These are phyloP conservation scores for Amylocystis lapponica DNA, from an alignment of 768 basidiomycete species.

Conservation along the genomic window DNA sequence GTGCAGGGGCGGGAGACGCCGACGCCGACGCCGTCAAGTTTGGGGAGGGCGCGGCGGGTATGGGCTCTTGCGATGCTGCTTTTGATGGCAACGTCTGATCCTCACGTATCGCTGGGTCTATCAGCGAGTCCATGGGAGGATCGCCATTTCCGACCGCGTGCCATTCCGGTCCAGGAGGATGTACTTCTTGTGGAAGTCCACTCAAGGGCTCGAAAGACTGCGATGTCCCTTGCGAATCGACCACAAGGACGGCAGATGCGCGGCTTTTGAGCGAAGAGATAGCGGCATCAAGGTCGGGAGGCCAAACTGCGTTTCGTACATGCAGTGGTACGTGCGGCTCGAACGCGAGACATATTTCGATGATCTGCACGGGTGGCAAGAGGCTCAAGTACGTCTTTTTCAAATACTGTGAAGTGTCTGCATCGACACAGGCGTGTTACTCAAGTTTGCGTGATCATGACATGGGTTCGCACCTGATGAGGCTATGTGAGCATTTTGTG, in stretches of 20 bases:
- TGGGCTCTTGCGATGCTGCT: not conserved
- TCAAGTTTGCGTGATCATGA: not conserved
- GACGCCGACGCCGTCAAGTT: too few species aligned
- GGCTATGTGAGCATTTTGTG: conserved; percentile 7
- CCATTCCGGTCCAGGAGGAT: conserved; percentile 6
- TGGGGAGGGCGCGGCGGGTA: not conserved
- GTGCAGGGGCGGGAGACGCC: too few species aligned
- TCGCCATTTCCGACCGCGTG: conserved; percentile 6
- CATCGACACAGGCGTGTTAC: not conserved
- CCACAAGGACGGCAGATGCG: conserved; percentile 17
- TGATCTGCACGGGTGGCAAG: conserved; percentile 63
- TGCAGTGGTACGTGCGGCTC: conserved; percentile 64
- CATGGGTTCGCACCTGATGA: conserved; percentile 10
- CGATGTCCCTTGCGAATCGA: conserved; percentile 9
- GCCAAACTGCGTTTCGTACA: conserved; percentile 66
- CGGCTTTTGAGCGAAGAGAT: conserved; percentile 44
- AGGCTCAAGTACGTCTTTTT: conserved; percentile 69
- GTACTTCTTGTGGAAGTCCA: conserved; percentile 17
- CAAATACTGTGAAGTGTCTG: conserved; percentile 40
- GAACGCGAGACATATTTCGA: conserved; percentile 72
- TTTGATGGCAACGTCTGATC: conserved; percentile 1
- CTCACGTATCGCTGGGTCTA: conserved; percentile 11
- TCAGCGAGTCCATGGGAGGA: conserved; percentile 18
- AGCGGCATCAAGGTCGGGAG: conserved; percentile 58
- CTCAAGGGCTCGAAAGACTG: conserved; percentile 6